Base-by-base conservation (phyloP, 352 stramenopile species). In the Phytophthora kernoviae region DNA sequence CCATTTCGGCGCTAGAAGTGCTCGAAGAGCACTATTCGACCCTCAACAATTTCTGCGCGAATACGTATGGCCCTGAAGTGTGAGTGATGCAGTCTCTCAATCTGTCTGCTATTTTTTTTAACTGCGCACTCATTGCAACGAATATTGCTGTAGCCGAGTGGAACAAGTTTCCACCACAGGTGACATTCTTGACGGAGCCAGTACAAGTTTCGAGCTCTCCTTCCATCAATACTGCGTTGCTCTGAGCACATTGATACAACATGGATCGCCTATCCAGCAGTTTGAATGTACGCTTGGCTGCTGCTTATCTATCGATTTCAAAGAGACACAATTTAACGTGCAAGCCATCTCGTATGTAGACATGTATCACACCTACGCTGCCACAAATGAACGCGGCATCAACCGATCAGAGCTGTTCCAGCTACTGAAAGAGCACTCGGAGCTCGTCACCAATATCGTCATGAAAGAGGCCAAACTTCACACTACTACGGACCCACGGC, bases 151-250 rank as follows among this genome's bases (percentile, higher is more conserved):
- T 30, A 22, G 27, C 8, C n/a, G 4, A 24, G 17, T 21, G 22
- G 33, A 41, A 12, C 33, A 27, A 44, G 8, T 15, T 32, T 30
- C 11, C 24, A 24, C 39, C 48, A 12, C 20, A 67, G 40, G 15
- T 14, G 58, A 50, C 40, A 39, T 21, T 54, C 47, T 54, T 41
- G 50, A 58, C 1, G 39, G 18, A 5, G n/a, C 18, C 4, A 40
- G n/a, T 22, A 9, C 33, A 24, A 59, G 46, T 2, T 68, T 55
- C 26, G 58, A 53, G 8, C 50, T 88, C 2, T 72, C 74, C 0
- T 84, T 90, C 24, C 70, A 78, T 27, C 78, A 88, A 27, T 90
- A 88, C 27, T 85, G 73, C 34, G 22, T 73, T 0, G 72, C 68
- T 5, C 40, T 88, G 0, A 73, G 55, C 33, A 76, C 75, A 4